Evolutionary conservation across 345 rosid species (phyloP), one percentile per base, ranked within the genome.

Genomic region (Brassica nigra): DNA sequence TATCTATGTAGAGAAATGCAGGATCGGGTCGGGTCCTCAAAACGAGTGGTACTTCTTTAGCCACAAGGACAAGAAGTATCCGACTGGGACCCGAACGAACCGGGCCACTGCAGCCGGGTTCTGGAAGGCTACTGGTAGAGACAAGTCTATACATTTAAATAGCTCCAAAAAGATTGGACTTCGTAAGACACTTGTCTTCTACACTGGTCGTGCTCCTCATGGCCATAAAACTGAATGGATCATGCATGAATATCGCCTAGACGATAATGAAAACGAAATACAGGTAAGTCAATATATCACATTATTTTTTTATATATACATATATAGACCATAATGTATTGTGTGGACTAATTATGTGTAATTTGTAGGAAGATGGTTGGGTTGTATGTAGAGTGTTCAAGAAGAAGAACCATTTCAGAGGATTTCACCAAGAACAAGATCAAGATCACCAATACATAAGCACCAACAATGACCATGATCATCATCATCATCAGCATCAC

Each of bases 51-150:
- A 93, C 74, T 93, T 95, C 84, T 95, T 95, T 83, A 95, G 99
- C 80, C 99, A 95, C 83, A 95, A 95, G 86, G 99, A 95, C 86
- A 95, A 93, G 90, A 95, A 95, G 55, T 95, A 95, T 68, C 99
- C 99, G 23, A 95, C 99, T 0, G 99, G 99, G 68, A 95, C 94
- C 23, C 80, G 99, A 82, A 95, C 99, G 16, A 95, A 95, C 78
- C 83, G 99, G 55, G 99, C 99, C 78, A 95, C 99, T 16, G 85
- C 90, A 14, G 99, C 97, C 5, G 99, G 99, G 1, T 95, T 95
- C 54, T 95, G 99, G 99, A 95, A 95, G 76, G 99, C 99, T n/a
- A 95, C 99, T 0, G 99, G 99, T 67, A 90, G 99, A 83, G 99
- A 95, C 87, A 95, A 95, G 83, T 87, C 93, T 68, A 90, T 95